Conservation (phyloP, 2,329 filamentous ascomycete species). For the Tolypocladium guangdongense region DNA sequence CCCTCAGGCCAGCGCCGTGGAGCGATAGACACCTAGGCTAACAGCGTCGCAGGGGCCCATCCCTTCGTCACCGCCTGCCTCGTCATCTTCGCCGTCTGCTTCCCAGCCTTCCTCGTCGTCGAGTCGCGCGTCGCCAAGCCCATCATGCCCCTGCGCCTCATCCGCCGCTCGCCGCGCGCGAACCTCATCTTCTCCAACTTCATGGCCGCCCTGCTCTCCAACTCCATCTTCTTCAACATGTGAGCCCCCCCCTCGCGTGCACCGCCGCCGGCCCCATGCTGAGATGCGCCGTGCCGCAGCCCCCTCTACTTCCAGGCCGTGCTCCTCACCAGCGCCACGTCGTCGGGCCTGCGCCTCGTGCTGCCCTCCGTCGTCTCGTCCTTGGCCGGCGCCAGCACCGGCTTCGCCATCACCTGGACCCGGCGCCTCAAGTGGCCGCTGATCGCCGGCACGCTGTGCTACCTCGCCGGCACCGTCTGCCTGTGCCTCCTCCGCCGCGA, state of each 20-base stretch:
- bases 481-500: slow-evolving; percentile 38
- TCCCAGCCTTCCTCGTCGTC: slow-evolving; percentile 39
- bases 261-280: too few species aligned
- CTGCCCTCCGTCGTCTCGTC: slow-evolving; percentile 49
- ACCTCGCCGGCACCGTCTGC: slow-evolving; percentile 38
- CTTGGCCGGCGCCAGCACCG: slow-evolving; percentile 42
- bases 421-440: slow-evolving; percentile 50
- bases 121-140: slow-evolving; percentile 40
- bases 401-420: slow-evolving; percentile 51
- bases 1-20: neutral
- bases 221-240: slow-evolving; percentile 50
- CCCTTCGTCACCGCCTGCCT: slow-evolving; percentile 45
- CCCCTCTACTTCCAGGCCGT: slow-evolving; percentile 71
- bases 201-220: slow-evolving; percentile 38
- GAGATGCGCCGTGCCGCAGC: too few species aligned
- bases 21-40: neutral
- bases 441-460: slow-evolving; percentile 34
- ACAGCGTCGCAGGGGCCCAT: slow-evolving; percentile 35
- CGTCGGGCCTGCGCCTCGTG: slow-evolving; percentile 62
- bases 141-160: slow-evolving; percentile 48
- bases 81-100: slow-evolving; percentile 32
- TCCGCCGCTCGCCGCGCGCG: slow-evolving; percentile 38
- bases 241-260: slow-evolving; percentile 16
- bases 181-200: slow-evolving; percentile 48
- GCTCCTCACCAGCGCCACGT: slow-evolving; percentile 56